Evolutionary conservation across 768 basidiomycete species (phyloP).

Genomic region (Filobasidium wieringae): DNA sequence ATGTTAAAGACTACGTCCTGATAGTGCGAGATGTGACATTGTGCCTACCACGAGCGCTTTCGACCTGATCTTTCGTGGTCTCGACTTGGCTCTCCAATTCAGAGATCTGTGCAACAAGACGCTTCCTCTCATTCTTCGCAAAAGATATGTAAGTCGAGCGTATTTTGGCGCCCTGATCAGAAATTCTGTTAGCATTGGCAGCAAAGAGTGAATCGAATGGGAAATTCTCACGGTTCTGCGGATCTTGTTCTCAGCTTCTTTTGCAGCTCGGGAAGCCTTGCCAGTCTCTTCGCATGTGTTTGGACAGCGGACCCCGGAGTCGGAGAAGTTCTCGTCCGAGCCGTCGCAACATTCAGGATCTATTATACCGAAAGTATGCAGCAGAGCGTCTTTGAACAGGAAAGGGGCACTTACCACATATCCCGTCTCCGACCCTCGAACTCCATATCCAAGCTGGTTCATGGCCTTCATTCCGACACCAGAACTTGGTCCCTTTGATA

Average conservation of each 20-base stretch:
- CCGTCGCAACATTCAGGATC: conserved; percentile 93
- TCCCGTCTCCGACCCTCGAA: conserved; percentile 77
- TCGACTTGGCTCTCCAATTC: conserved; percentile 51
- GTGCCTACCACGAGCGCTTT: conserved; percentile 54
- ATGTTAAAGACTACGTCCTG: not conserved
- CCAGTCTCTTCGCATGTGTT: conserved; percentile 69
- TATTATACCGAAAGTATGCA: too few species aligned
- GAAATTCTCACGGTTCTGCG: conserved; percentile 56
- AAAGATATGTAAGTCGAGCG: conserved; percentile 74
- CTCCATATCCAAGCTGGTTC: conserved; percentile 65
- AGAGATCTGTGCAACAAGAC: conserved; percentile 57
- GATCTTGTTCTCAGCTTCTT: conserved; percentile 63
- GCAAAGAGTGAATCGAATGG: not conserved
- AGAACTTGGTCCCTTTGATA: conserved; percentile 48
- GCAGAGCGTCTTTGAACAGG: too few species aligned
- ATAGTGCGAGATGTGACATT: not conserved
- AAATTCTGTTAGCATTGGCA: conserved; percentile 2
- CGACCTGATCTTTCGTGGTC: conserved; percentile 57
- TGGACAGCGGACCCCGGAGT: conserved; percentile 55
- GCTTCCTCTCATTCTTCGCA: conserved; percentile 78
- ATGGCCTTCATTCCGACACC: conserved; percentile 79
- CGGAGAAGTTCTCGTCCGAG: conserved; percentile 59
- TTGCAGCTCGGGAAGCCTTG: conserved; percentile 53
- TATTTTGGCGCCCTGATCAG: conserved; percentile 70
- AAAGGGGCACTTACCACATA: conserved; percentile 65